Evolutionary conservation across 225 moss, liverwort and hornwort species (phyloP), one percentile per base, ranked within the genome.

Genomic region (Marchantia polymorpha): DNA sequence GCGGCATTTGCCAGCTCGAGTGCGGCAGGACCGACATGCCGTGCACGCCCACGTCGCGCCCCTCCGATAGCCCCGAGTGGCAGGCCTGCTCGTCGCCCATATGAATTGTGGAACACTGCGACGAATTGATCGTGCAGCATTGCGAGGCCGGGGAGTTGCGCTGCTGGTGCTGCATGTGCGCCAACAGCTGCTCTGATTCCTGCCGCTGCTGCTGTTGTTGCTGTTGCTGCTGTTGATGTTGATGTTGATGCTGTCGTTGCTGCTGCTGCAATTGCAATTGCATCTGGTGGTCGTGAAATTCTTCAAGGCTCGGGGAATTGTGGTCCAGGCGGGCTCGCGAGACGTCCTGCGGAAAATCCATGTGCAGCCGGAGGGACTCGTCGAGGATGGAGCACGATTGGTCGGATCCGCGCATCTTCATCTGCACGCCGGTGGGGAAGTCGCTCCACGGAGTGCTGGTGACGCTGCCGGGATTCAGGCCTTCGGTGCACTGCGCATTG

Each of bases 1-100:
- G 81, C 0, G 86, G 80, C 48, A 89, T 85, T 77, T 88, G 92
- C 92, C 92, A 92, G 16, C 86, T 82, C 0, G 92, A 86, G 29
- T 92, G 91, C 80, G 89, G 91, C 86, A 87, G 86, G 8, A 51
- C 15, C 9, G 26, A 29, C 85, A 89, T 22, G 88, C 82, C 83
- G 89, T 87, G 12, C 84, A 23, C 27, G 86, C 84, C 0, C 84
- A 89, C 11, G 85, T 90, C 63, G 87, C 88, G 30, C 83, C 76
- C 75, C 77, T 89, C 81, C 85, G 92, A 46, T 14, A 79, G 55
- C 29, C 69, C 10, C 0, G 79, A 71, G n/a, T 56, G 69, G 67
- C 79, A 69, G 17, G 70, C 26, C 54, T 79, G 69, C 20, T 69
- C 69, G 22, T 79, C 79, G 8, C 8, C 30, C 15, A 70, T 17